These are phyloP conservation scores for Entoloma clypeatum DNA, from an alignment of 1,284 basidiomycete species.

Conservation along the genomic window DNA sequence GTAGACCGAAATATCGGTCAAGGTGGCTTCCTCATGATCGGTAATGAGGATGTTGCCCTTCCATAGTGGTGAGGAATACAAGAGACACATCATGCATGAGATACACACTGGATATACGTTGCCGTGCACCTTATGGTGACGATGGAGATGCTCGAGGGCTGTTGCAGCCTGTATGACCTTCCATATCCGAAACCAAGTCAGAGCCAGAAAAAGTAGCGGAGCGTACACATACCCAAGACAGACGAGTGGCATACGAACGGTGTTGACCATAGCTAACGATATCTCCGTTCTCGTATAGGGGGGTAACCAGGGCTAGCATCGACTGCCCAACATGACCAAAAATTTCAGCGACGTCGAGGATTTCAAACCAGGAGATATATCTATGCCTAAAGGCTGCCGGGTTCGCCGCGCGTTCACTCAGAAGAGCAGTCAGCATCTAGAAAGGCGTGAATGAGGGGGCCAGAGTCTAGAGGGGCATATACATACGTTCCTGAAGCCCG, in stretches of 20 bases:
- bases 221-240: background rate
- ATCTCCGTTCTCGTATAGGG: conserved; percentile 1
- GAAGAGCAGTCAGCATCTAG: background rate
- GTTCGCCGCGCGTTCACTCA: background rate
- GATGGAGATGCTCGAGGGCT: conserved; percentile 13
- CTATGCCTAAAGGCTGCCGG: conserved; percentile 1
- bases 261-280: background rate
- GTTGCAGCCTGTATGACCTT: conserved; percentile 9
- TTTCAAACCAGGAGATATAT: background rate
- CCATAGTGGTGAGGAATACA: background rate
- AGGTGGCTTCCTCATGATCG: conserved; percentile 2
- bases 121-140: conserved; percentile 11
- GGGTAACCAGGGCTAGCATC: conserved; percentile 3
- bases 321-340: background rate
- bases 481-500: too few species aligned
- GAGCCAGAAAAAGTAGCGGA: background rate
- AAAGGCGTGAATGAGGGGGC: too few species aligned
- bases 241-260: background rate
- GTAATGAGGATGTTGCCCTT: conserved; percentile 15
- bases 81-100: background rate
- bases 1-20: conserved; percentile 11
- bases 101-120: conserved; percentile 16
- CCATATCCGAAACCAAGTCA: background rate
- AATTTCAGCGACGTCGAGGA: background rate
- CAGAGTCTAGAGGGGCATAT: too few species aligned